Evolutionary conservation across 345 rosid species (phyloP).

Genomic region (Syzygium jambos): DNA sequence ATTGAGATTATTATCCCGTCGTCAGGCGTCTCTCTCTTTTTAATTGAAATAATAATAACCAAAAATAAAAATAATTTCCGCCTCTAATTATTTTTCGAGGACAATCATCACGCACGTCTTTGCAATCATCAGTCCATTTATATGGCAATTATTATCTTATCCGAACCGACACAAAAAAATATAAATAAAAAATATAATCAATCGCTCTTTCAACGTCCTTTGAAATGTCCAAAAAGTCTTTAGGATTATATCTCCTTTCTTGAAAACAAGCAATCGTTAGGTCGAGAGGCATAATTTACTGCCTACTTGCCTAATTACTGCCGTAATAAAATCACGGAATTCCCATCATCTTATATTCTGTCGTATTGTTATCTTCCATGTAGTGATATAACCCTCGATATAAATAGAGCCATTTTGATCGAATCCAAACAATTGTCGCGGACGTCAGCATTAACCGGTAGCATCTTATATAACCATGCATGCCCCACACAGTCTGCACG

Average conservation of each 20-base stretch:
- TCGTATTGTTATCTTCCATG: neutral
- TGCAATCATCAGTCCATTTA: neutral
- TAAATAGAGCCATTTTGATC: neutral
- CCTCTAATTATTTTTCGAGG: neutral
- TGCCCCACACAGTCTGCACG: no score
- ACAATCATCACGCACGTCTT: neutral
- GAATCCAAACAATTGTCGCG: neutral
- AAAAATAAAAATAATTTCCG: neutral
- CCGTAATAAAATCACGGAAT: no score
- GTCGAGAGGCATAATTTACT: neutral
- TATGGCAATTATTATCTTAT: neutral
- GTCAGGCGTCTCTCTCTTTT: no score
- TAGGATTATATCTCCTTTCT: neutral
- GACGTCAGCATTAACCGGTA: neutral
- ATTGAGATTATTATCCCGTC: neutral
- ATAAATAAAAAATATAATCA: neutral
- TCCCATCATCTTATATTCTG: neutral
- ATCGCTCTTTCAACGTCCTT: neutral
- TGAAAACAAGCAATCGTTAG: neutral
- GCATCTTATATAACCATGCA: neutral
- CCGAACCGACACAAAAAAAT: neutral
- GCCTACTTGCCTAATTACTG: no score
- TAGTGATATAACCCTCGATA: neutral
- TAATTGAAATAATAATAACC: no score
- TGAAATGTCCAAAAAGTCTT: neutral